Base-by-base conservation (phyloP, 192 early-diverging fungal species). In the Kappamyces sp. region DNA sequence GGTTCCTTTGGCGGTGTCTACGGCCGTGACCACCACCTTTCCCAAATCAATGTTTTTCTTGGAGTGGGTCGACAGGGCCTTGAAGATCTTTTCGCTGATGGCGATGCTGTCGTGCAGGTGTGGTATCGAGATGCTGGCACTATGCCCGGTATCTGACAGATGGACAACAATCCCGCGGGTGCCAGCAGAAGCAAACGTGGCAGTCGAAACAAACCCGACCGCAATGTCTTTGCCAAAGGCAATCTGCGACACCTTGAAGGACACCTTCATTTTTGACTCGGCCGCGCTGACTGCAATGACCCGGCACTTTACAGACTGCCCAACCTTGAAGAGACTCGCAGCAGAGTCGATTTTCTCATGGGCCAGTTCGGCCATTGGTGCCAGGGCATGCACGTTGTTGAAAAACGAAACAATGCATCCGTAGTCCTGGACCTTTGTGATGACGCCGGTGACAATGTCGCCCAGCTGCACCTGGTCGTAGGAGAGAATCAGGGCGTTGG, bases 331-430 rank as follows among this genome's bases (percentile, higher is more conserved):
- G 49, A 75, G 70, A 37, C 84, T 80, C 30, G 75, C 69, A 4
- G 88, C 76, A 57, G 88, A 74, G 47, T 72, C 38, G 29, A 78
- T 54, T 41, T 52, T 65, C 47, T 52, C 49, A 9, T 53, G 59
- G 22, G 47, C 66, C 42, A 87, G 78, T 62, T 93, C 88, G 7
- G 71, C 52, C 33, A 75, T 72, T n/a, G 87, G 91, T 30, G 76
- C 79, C 59, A 94, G 78, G 1, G 77, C 88, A 47, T 67, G 64
- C 5, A 89, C 65, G 45, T 86, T 74, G 70, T 87, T 84, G 76
- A 86, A 97, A 54, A 96, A 92, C 6, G 61, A 54, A 5, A 94
- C 83, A 39, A 91, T 68, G 50, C 81, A 84, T 42, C 91, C 90
- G 38, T 75, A 75, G 6, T 72, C 54, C 37, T 74, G 78, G 33